A percentile compares a stretch with the other conserved stretches of the same genome.
Evolutionary conservation across 495 filamentous ascomycete species (phyloP).

Genomic region (Penicillium turbatum): DNA sequence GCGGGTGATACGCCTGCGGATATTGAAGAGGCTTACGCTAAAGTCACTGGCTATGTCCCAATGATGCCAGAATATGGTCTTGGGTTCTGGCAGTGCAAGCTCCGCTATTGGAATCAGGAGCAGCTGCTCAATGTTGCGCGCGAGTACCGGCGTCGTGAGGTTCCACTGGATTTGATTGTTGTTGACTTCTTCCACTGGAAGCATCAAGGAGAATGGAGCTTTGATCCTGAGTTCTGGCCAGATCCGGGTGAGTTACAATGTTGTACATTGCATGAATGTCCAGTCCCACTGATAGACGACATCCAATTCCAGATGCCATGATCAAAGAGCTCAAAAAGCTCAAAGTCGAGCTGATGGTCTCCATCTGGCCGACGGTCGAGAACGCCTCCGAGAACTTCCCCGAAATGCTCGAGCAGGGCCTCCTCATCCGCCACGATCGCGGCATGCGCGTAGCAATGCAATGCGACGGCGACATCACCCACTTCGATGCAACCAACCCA

Average conservation of each 20-base stretch:
- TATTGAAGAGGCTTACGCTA: conserved; percentile 49
- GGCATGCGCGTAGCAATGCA: conserved; percentile 50
- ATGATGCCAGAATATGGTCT: conserved; percentile 62
- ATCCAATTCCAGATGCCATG: conserved; percentile 43
- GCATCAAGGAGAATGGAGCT: conserved; percentile 55
- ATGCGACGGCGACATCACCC: conserved; percentile 48
- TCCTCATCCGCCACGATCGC: conserved; percentile 51
- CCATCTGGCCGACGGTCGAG: conserved; percentile 57
- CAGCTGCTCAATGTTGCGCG: conserved; percentile 51
- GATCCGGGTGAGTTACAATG: conserved; percentile 39
- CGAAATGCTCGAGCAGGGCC: conserved; percentile 51
- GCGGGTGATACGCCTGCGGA: conserved; percentile 49
- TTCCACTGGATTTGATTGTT: conserved; percentile 56
- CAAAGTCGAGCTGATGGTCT: conserved; percentile 56
- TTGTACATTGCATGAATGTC: background rate
- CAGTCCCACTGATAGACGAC: conserved; percentile 1
- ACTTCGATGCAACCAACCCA: conserved; percentile 55
- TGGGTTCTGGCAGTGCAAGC: conserved; percentile 61
- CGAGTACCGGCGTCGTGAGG: conserved; percentile 46
- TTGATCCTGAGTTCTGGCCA: conserved; percentile 55
- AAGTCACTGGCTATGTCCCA: conserved; percentile 49
- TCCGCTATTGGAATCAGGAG: conserved; percentile 57
- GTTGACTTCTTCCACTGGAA: conserved; percentile 60
- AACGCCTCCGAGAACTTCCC: conserved; percentile 46
- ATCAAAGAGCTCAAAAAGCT: conserved; percentile 49